Conservation (phyloP, 176 grass and related monocot genomes). For the Zoysia japonica region DNA sequence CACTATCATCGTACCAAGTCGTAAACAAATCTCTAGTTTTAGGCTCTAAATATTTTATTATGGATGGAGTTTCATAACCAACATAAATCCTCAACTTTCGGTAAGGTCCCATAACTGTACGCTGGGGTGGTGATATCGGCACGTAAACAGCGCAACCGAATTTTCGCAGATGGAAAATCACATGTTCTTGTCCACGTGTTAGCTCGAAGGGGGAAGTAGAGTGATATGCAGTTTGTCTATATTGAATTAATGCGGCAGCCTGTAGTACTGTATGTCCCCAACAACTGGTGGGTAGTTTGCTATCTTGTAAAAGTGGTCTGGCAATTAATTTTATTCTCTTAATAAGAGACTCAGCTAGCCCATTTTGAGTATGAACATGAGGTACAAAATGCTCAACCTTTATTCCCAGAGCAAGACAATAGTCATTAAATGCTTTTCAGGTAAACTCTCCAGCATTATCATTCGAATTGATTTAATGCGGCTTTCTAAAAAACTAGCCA, state of each 20-base stretch:
- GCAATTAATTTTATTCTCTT: background rate
- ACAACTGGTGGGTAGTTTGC: background rate
- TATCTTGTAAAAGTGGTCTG: background rate
- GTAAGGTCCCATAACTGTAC: too few species aligned
- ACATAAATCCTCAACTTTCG: too few species aligned
- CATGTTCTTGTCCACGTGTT: background rate
- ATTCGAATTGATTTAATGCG: background rate
- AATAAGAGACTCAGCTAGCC: background rate
- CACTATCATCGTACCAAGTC: too few species aligned
- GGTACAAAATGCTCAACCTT: background rate
- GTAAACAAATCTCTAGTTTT: too few species aligned
- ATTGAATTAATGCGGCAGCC: background rate
- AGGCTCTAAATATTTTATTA: too few species aligned
- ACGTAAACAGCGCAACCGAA: background rate
- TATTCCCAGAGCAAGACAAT: background rate
- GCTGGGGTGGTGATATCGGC: too few species aligned
- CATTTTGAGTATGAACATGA: too few species aligned
- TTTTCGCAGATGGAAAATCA: background rate
- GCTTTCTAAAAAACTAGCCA: background rate
- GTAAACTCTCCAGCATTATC: background rate
- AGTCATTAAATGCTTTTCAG: background rate
- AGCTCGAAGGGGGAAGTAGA: background rate
- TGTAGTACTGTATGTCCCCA: background rate
- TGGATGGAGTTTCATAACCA: too few species aligned
- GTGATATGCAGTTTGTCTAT: background rate